Evolutionary conservation across 306 rosid genomes (phyloP).

Genomic region (Vigna mungo): DNA sequence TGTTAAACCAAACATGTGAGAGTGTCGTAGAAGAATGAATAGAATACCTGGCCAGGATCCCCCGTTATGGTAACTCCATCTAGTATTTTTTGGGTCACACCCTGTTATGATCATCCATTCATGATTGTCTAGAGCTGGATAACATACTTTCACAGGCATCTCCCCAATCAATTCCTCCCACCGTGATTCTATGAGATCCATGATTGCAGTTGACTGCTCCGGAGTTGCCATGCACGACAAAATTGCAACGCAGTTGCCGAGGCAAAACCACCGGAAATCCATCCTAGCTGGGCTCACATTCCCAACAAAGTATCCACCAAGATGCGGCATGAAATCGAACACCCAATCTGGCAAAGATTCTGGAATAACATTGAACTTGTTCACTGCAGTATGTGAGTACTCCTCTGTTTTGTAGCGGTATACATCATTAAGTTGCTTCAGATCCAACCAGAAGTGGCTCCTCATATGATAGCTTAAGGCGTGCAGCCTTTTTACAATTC

Average conservation of each 20-base stretch:
- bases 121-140: conserved; percentile 82
- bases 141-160: conserved; percentile 90
- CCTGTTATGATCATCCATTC: conserved; percentile 83
- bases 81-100: conserved; percentile 84
- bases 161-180: conserved; percentile 87
- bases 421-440: conserved; percentile 86
- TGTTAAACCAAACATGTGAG: too few species aligned
- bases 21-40: neutral
- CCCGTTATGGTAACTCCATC: conserved; percentile 96
- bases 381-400: conserved; percentile 90
- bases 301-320: conserved; percentile 90
- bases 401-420: conserved; percentile 94
- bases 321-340: conserved; percentile 81
- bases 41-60: conserved; percentile 93
- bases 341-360: conserved; percentile 95
- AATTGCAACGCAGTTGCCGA: conserved; percentile 89
- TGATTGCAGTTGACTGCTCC: conserved; percentile 82
- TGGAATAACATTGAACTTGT: conserved; percentile 90
- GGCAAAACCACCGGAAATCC: conserved; percentile 93
- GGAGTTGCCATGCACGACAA: conserved; percentile 89
- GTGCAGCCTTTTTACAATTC: conserved; percentile 73
- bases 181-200: conserved; percentile 92
- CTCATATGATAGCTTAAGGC: conserved; percentile 90
- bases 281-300: conserved; percentile 92
- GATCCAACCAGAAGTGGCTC: conserved; percentile 86